Percentiles rank a stretch among this genome's conserved stretches.
These are phyloP conservation scores for Marasmius tenuissimus DNA, from an alignment of 1,284 basidiomycete species.

Conservation along the genomic window DNA sequence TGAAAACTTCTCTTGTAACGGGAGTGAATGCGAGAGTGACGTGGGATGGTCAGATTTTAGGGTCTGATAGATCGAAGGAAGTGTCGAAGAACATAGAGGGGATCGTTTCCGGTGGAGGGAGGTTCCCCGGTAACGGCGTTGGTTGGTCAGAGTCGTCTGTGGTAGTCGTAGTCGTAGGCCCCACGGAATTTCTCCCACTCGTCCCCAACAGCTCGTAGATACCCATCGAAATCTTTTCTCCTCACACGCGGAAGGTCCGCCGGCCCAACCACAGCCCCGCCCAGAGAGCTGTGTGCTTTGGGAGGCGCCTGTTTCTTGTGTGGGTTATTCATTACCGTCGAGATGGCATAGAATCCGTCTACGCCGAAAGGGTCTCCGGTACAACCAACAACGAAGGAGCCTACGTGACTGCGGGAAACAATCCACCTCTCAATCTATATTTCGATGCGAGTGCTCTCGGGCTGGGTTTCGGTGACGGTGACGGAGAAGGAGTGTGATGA, in stretches of 20 bases:
- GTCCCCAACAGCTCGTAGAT: slow-evolving; percentile 70
- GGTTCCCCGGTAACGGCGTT: slow-evolving; percentile 30
- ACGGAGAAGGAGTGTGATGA: too few relatives aligned
- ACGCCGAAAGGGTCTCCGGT: too few relatives aligned
- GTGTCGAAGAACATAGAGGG: slow-evolving; percentile 81
- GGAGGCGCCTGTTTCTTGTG: slow-evolving; percentile 83
- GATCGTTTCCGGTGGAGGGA: slow-evolving; percentile 69
- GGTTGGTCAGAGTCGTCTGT: slow-evolving; percentile 7
- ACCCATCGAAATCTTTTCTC: slow-evolving; percentile 84
- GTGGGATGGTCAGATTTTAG: slow-evolving; percentile 78
- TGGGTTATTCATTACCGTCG: slow-evolving; percentile 52
- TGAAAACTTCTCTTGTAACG: slow-evolving; percentile 89
- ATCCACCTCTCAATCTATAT: slow-evolving; percentile 29
- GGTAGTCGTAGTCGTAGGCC: too few relatives aligned
- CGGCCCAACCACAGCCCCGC: slow-evolving; percentile 59
- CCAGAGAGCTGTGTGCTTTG: slow-evolving; percentile 75
- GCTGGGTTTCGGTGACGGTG: background rate
- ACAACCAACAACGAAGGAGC: slow-evolving; percentile 22
- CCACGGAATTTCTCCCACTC: slow-evolving; percentile 71
- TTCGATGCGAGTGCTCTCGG: background rate
- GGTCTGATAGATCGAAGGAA: slow-evolving; percentile 85
- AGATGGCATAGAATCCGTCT: slow-evolving; percentile 73
- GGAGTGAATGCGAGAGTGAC: slow-evolving; percentile 64
- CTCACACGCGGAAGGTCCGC: slow-evolving; percentile 77
- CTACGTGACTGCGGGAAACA: too few relatives aligned